Conservation (phyloP, 306 rosid species). For the Chamaecrista fasciculata region DNA sequence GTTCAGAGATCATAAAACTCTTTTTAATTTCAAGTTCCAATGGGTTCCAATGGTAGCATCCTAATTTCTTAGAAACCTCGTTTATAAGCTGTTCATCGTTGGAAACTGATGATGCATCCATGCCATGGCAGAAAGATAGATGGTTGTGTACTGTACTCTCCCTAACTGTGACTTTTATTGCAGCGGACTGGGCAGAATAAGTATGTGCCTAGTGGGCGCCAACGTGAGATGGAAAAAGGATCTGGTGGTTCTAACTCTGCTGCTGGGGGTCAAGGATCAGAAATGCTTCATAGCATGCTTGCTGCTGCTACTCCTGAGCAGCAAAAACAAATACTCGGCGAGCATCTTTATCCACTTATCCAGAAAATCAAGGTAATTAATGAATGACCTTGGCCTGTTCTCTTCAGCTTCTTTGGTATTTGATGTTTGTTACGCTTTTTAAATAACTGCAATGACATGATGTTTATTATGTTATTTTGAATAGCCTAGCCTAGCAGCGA, state of each 20-base stretch:
- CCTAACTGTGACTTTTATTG: conserved; percentile 26
- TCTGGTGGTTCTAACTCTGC: conserved; percentile 47
- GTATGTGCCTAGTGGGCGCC: conserved; percentile 48
- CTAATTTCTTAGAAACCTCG: neutral
- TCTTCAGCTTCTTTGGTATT: neutral
- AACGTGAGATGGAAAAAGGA: conserved; percentile 50
- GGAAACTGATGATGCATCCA: neutral
- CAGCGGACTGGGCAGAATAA: conserved; percentile 55
- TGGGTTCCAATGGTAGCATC: neutral
- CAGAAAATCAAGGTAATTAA: conserved; percentile 64
- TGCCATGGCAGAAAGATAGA: neutral
- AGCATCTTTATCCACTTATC: conserved; percentile 63
- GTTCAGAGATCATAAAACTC: neutral
- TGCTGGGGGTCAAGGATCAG: conserved; percentile 55
- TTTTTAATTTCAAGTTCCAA: neutral
- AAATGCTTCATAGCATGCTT: conserved; percentile 68
- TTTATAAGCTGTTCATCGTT: neutral
- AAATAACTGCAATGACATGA: neutral
- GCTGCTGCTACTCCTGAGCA: conserved; percentile 70
- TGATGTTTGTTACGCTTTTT: conserved; percentile 4
- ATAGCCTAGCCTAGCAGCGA: conserved; percentile 73
- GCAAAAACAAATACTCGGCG: conserved; percentile 80
- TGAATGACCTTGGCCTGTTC: conserved; percentile 10
- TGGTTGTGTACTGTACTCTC: neutral
- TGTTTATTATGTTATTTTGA: conserved; percentile 19